Conservation (phyloP, 2,329 filamentous ascomycete genomes). For the Pyricularia grisea region DNA sequence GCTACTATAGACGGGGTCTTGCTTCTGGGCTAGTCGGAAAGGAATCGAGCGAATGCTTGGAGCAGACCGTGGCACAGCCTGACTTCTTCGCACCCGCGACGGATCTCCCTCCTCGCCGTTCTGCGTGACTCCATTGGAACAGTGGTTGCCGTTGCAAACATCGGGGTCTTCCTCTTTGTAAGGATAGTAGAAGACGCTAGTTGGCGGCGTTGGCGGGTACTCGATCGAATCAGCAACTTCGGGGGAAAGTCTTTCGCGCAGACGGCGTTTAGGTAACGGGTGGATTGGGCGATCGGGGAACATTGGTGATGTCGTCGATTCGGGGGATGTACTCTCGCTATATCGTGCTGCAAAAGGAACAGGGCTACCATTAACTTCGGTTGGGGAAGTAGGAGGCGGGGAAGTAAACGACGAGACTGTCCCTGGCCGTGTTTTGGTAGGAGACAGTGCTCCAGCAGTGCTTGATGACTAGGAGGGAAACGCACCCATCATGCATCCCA, state of each 20-base stretch:
- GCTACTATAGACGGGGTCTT: constrained; percentile 28
- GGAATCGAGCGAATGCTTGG: constrained; percentile 35
- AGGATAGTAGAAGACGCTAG: constrained; percentile 72
- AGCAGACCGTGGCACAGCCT: constrained; percentile 32
- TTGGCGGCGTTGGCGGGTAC: constrained; percentile 68
- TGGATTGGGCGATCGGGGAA: constrained; percentile 89
- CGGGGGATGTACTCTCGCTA: constrained; percentile 52
- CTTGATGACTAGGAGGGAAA: neutral
- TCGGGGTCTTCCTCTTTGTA: constrained; percentile 41
- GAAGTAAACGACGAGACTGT: neutral
- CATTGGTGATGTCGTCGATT: constrained; percentile 63
- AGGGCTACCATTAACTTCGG: neutral
- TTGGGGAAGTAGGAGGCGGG: neutral
- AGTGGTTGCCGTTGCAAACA: neutral
- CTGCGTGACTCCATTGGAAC: constrained; percentile 15
- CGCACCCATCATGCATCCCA: neutral
- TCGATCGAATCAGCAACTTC: constrained; percentile 75
- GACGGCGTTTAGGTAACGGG: constrained; percentile 78
- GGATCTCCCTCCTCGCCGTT: constrained; percentile 48
- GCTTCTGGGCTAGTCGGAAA: constrained; percentile 31
- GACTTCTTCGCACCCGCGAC: constrained; percentile 19
- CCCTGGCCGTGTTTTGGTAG: neutral
- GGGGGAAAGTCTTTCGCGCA: constrained; percentile 79
- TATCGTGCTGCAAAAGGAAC: constrained; percentile 24
- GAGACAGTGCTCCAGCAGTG: neutral